These are phyloP conservation scores for Amanita subjunquillea DNA, from an alignment of 768 basidiomycete species.

Conservation along the genomic window DNA sequence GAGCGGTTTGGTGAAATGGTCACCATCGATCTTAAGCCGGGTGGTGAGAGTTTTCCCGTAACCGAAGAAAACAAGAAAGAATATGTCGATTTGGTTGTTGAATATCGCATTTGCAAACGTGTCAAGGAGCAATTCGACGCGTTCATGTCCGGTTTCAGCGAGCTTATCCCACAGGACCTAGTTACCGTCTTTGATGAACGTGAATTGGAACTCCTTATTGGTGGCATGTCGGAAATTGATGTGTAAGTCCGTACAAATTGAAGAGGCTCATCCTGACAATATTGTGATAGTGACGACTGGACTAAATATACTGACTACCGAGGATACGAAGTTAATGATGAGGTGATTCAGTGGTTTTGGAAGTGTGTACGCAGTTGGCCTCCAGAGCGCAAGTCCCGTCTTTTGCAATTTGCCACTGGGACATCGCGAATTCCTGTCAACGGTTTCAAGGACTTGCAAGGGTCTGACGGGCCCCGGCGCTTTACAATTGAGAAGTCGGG, in stretches of 20 bases:
- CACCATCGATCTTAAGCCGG: slow-evolving; percentile 88
- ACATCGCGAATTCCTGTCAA: slow-evolving; percentile 97
- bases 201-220: slow-evolving; percentile 92
- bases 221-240: slow-evolving; percentile 99
- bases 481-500: slow-evolving; percentile 99
- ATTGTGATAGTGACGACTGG: slow-evolving; percentile 75
- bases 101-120: slow-evolving; percentile 94
- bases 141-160: slow-evolving; percentile 99
- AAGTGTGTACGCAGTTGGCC: slow-evolving; percentile 98
- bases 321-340: slow-evolving; percentile 90
- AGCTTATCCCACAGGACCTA: slow-evolving; percentile 94
- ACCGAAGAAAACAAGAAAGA: slow-evolving; percentile 99
- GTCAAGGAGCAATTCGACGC: slow-evolving; percentile 99
- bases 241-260: slow-evolving; percentile 49
- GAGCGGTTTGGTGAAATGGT: slow-evolving; percentile 98
- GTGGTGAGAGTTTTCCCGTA: slow-evolving; percentile 77
- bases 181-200: slow-evolving; percentile 99
- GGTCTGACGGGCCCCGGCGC: slow-evolving; percentile 90
- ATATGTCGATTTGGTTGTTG: slow-evolving; percentile 89
- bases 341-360: slow-evolving; percentile 99
- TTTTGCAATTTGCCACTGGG: slow-evolving; percentile 94
- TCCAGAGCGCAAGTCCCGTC: slow-evolving; percentile 91
- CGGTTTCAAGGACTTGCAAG: slow-evolving; percentile 97
- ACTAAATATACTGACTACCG: slow-evolving; percentile 99
- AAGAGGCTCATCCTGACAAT: background rate